These are phyloP conservation scores for Adiantum capillusveneris DNA, from an alignment of 75 land plant genomes.

Conservation along the genomic window DNA sequence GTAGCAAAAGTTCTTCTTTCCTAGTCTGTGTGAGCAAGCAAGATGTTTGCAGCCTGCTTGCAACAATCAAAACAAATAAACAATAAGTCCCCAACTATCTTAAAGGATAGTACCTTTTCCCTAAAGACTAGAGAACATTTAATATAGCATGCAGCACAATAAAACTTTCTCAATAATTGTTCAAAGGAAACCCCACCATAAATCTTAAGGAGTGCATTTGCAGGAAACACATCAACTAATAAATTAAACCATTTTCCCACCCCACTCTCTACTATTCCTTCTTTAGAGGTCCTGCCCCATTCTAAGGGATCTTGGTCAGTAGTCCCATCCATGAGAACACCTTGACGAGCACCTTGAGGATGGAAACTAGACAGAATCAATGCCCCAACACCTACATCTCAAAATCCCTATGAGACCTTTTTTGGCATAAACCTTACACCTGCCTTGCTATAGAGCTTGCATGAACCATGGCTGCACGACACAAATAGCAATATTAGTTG, in stretches of 20 bases:
- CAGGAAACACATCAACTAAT: conserved; percentile 47
- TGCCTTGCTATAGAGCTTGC: conserved; percentile 65
- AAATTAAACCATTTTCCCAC: conserved; percentile 83
- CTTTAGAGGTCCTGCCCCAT: conserved; percentile 82
- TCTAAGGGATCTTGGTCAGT: conserved; percentile 84
- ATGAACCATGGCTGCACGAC: conserved; percentile 72
- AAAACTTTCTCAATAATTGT: conserved; percentile 85
- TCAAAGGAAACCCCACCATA: conserved; percentile 98
- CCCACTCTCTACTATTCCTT: conserved; percentile 76
- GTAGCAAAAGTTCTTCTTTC: conserved; percentile 66
- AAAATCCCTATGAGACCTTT: background rate
- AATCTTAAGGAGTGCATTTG: conserved; percentile 63
- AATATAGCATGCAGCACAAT: conserved; percentile 84
- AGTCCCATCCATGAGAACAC: conserved; percentile 74
- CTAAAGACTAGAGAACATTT: conserved; percentile 86
- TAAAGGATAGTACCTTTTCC: conserved; percentile 52
- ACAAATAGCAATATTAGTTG: conserved; percentile 66
- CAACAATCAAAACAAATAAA: too few species aligned
- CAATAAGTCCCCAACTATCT: too few species aligned
- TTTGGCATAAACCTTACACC: conserved; percentile 37
- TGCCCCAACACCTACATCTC: too few species aligned
- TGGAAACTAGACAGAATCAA: too few species aligned
- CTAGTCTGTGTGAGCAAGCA: conserved; percentile 87
- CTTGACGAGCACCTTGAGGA: too few species aligned
- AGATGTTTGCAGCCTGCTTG: conserved; percentile 81